A percentile compares a stretch with the other conserved stretches of the same genome.
Evolutionary conservation across 495 filamentous ascomycete species (phyloP).

Genomic region (Chaetomidium leptoderma): DNA sequence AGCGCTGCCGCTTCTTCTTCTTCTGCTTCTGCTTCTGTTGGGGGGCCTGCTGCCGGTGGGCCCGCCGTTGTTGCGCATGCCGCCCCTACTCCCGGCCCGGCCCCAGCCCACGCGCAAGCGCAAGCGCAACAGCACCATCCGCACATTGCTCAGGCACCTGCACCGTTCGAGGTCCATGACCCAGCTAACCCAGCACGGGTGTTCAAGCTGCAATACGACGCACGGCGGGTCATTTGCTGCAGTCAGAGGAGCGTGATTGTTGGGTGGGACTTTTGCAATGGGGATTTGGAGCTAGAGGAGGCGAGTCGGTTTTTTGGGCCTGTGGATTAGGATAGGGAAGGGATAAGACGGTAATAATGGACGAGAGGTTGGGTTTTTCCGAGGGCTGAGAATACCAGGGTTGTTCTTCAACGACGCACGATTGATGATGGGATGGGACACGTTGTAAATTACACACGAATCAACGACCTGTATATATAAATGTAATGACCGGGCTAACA

Average conservation of each 20-base stretch:
- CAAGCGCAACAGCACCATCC: constrained; percentile 21
- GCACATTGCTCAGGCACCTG: constrained; percentile 20
- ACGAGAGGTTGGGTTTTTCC: neutral
- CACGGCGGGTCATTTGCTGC: constrained; percentile 89
- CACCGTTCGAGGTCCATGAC: constrained; percentile 34
- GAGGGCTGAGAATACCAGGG: neutral
- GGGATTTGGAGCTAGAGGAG: constrained; percentile 77
- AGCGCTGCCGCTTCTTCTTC: constrained; percentile 7
- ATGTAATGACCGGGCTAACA: no score
- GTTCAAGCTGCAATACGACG: constrained; percentile 98
- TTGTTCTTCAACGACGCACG: neutral
- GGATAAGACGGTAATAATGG: neutral
- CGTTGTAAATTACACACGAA: no score
- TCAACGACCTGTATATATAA: neutral
- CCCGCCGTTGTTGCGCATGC: neutral
- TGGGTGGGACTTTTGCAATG: constrained; percentile 95
- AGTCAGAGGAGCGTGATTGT: constrained; percentile 87
- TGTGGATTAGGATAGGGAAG: constrained; percentile 37
- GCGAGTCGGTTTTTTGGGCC: constrained; percentile 71
- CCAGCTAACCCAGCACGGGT: constrained; percentile 59
- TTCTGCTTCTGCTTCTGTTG: neutral
- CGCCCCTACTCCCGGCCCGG: neutral
- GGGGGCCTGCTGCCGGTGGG: neutral
- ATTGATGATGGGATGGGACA: constrained; percentile 5
- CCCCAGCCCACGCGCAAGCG: neutral